Base-by-base conservation (phyloP, 345 rosid species). In the Viola odorata region DNA sequence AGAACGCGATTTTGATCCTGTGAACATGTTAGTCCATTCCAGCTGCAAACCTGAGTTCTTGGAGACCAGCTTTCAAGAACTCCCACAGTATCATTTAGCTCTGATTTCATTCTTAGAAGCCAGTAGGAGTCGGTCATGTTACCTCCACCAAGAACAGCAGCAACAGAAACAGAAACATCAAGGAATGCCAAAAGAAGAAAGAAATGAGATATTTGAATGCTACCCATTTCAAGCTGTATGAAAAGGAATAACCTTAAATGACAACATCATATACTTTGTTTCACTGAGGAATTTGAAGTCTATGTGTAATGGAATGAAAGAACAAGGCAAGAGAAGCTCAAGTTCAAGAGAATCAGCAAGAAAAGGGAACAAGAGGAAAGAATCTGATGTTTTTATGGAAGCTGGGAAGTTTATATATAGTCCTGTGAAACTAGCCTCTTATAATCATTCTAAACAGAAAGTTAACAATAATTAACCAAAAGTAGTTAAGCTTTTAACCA, bases 11-110 rank as follows among this genome's bases (percentile, higher is more conserved):
- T 61, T 57, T 67, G 73, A 69, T 85, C 85, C 44, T 45, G 73
- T 14, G 89, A 78, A 75, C 98, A 89, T n/a, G 76, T 60, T 37
- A 91, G 55, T 17, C 98, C 89, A 52, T 70, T 68, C 96, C 96
- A 91, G 63, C 71, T 79, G 69, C 92, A 89, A 32, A 80, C 9
- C 48, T 68, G 68, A 66, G 68, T 66, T 64, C 52, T 55, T 23
- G 52, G 49, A 45, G 89, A 72, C 98, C 98, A 91, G 72, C 63
- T 69, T 44, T 66, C 60, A 5, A 91, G 84, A 74, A 64, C 65
- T 16, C 81, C 82, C 12, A 50, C 45, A 13, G 87, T 70, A 78
- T 86, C 83, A 60, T 75, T 75, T 5, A 86, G 66, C 53, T 73
- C 78, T 23, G 81, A 75, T 70, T 82, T 86, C 55, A 76, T 63